phyloP scores from a whole-genome alignment of 352 stramenopile genomes.

The Aphanomyces stellatus region DNA sequence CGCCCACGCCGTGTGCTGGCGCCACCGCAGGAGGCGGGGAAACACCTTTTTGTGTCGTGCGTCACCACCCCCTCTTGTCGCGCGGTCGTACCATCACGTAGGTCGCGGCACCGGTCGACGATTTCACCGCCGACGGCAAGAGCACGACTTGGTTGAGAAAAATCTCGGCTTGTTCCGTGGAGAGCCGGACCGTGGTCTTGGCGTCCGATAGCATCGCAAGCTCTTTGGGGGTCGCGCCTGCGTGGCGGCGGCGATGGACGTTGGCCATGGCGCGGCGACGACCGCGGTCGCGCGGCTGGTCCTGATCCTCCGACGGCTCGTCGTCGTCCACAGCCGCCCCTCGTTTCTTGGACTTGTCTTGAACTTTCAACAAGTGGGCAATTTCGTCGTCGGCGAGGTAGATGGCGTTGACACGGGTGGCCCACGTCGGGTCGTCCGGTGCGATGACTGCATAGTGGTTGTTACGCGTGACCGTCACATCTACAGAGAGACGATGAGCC shows the following conservation, averaged over 20 bases:
- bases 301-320: not conserved
- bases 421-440: not conserved
- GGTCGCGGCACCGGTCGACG: not conserved
- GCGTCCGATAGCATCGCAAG: not conserved
- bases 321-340: too few relatives aligned
- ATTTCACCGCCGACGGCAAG: not conserved
- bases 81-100: not conserved
- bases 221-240: not conserved
- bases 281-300: not conserved
- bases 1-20: not conserved
- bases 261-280: not conserved
- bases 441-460: constrained; percentile 10
- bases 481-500: not conserved
- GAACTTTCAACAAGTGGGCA: not conserved
- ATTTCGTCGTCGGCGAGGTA: constrained; percentile 15
- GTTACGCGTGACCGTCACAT: not conserved
- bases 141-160: not conserved
- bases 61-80: too few relatives aligned
- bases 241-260: not conserved
- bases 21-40: not conserved
- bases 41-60: not conserved
- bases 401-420: not conserved
- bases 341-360: not conserved
- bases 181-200: not conserved
- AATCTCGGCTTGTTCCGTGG: not conserved